Percentiles rank a stretch among this genome's conserved stretches.
Conservation (phyloP, 768 basidiomycete species). For the Pilatotrama ljubarskyi region DNA sequence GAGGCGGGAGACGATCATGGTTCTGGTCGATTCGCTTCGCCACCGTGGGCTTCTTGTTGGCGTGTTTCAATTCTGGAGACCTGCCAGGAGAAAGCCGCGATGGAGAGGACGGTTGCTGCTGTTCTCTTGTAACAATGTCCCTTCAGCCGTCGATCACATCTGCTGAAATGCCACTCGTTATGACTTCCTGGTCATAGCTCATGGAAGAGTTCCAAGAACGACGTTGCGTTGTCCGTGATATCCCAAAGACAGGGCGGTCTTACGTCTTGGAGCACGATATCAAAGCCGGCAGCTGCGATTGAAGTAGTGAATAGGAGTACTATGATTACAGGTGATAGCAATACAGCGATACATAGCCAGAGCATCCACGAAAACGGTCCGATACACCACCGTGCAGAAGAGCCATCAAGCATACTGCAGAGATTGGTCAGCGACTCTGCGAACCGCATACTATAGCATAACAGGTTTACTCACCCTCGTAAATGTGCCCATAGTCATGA, state of each 20-base stretch:
- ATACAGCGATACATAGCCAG: constrained; percentile 15
- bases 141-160: no score
- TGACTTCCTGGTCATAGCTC: no score
- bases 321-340: constrained; percentile 5
- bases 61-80: neutral
- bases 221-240: no score
- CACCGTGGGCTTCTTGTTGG: neutral
- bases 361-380: constrained; percentile 10
- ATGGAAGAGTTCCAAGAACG: no score
- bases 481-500: constrained; percentile 91
- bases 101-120: neutral
- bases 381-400: constrained; percentile 1
- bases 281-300: no score
- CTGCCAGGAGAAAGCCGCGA: neutral
- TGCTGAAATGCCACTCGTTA: no score
- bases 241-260: no score
- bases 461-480: constrained; percentile 65
- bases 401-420: constrained; percentile 20
- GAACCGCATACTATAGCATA: no score
- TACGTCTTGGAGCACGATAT: no score
- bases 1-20: neutral
- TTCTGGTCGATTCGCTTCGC: neutral
- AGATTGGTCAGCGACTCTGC: neutral
- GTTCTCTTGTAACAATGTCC: no score
- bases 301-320: neutral